Evolutionary conservation across 2,329 filamentous ascomycete genomes (phyloP).

Genomic region (Hypoxylon rubiginosum): DNA sequence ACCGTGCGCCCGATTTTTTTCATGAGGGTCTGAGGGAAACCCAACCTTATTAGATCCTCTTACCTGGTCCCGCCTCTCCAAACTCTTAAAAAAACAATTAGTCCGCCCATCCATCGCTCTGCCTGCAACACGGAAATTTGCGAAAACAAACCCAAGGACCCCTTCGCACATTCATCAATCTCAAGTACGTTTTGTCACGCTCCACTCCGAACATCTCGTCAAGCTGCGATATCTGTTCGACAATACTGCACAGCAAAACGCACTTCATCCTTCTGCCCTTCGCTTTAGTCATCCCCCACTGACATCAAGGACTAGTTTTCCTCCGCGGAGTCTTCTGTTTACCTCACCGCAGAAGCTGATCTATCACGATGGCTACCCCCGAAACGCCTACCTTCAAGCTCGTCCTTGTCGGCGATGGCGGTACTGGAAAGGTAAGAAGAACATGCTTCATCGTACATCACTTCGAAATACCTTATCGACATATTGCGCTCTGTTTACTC

Average conservation of each 20-base stretch:
- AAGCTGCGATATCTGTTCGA: not conserved
- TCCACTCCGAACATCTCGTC: no score
- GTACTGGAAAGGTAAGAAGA: conserved; percentile 93
- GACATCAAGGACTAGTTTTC: conserved; percentile 44
- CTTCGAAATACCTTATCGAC: conserved; percentile 8
- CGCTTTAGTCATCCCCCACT: conserved; percentile 42
- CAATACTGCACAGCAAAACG: not conserved
- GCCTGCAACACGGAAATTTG: conserved; percentile 35
- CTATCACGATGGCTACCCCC: conserved; percentile 72
- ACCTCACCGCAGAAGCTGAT: conserved; percentile 53
- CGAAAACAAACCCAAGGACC: conserved; percentile 19
- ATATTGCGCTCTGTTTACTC: conserved; percentile 24
- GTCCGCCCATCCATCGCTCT: conserved; percentile 42
- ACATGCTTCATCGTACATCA: conserved; percentile 24
- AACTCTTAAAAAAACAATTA: conserved; percentile 49
- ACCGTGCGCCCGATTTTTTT: conserved; percentile 50
- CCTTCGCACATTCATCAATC: not conserved
- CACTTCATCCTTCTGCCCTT: not conserved
- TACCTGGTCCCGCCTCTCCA: conserved; percentile 44
- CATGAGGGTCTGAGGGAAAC: conserved; percentile 37
- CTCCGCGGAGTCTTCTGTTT: conserved; percentile 63
- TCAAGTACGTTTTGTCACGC: conserved; percentile 1
- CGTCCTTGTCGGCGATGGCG: conserved; percentile 98
- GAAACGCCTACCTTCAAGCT: conserved; percentile 94
- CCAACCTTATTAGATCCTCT: conserved; percentile 47